These are phyloP conservation scores for Mortierella sp. DNA, from an alignment of 371 early-diverging fungal species.

Conservation along the genomic window DNA sequence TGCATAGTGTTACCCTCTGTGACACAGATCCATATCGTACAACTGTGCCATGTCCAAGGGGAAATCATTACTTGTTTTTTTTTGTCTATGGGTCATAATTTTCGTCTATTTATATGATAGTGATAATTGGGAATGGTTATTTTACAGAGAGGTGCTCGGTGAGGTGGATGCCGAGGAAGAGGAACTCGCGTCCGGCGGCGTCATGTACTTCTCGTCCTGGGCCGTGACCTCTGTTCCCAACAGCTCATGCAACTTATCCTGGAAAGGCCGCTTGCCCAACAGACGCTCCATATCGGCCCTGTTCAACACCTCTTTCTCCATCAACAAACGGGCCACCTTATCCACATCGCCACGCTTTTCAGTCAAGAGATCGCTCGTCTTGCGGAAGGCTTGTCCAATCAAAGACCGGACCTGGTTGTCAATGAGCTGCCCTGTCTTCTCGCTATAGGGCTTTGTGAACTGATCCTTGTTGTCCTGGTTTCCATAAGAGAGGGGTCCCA, in stretches of 20 bases:
- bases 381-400: slow-evolving; percentile 82
- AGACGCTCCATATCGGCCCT: slow-evolving; percentile 95
- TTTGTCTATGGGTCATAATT: too few relatives aligned
- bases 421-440: slow-evolving; percentile 93
- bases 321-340: slow-evolving; percentile 91
- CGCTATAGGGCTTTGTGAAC: slow-evolving; percentile 97
- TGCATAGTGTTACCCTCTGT: too few relatives aligned
- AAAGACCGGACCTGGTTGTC: slow-evolving; percentile 93
- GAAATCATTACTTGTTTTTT: too few relatives aligned
- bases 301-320: slow-evolving; percentile 96
- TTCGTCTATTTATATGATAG: background rate
- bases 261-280: slow-evolving; percentile 90
- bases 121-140: background rate
- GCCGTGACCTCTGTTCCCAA: slow-evolving; percentile 45
- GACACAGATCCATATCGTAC: too few relatives aligned
- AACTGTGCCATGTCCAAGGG: too few relatives aligned
- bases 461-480: slow-evolving; percentile 78
- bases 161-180: slow-evolving; percentile 1
- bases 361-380: slow-evolving; percentile 84
- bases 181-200: slow-evolving; percentile 1
- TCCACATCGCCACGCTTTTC: slow-evolving; percentile 88
- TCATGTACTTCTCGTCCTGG: slow-evolving; percentile 46
- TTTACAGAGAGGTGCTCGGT: slow-evolving; percentile 4
- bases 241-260: slow-evolving; percentile 66
- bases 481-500: slow-evolving; percentile 89